Evolutionary conservation across 352 stramenopile genomes (phyloP), one percentile per base, ranked within the genome.

Genomic region (Aphanomyces astaci): DNA sequence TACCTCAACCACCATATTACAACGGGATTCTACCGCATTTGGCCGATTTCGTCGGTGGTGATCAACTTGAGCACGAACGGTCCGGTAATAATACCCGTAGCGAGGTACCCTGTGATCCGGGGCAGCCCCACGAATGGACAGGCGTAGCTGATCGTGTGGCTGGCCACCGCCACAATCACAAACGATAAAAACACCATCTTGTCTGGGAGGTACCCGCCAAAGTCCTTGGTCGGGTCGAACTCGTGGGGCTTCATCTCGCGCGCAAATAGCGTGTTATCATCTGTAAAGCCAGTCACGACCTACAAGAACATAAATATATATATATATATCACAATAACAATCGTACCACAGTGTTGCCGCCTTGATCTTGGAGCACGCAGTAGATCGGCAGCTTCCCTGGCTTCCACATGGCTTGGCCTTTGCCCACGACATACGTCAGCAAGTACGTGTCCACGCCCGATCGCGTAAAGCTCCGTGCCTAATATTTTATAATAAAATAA

Each of bases 51-150:
- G 32, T 74, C 62, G 0, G 64, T 74, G 2, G 70, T 76, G 22
- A 89, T 65, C 3, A 87, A 76, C 27, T 83, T 82, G 25, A 88
- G 70, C 32, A 87, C 78, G 63, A 86, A 88, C 25, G 81, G 81
- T n/a, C 81, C 81, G 3, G 83, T 76, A 19, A 89, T 36, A 27
- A 89, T 84, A 7, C 81, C 81, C 1, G 80, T 89, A 32, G 83
- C 62, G 32, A 89, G 76, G 63, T 89, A 89, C 5, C 81, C 81
- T 5, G 81, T 83, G 67, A 89, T 89, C 5, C 74, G 79, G 2
- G 81, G 81, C 4, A 89, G 67, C 2, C 81, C 81, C 25, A 89
- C 64, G 56, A 81, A 75, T 4, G 81, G 81, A 63, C 75, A 87
- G 10, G 85, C 71, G 64, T 85, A 78, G 9, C 79, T 81, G 62